Conservation (phyloP, 2,329 filamentous ascomycete genomes). For the Fusarium gaditjirri region DNA sequence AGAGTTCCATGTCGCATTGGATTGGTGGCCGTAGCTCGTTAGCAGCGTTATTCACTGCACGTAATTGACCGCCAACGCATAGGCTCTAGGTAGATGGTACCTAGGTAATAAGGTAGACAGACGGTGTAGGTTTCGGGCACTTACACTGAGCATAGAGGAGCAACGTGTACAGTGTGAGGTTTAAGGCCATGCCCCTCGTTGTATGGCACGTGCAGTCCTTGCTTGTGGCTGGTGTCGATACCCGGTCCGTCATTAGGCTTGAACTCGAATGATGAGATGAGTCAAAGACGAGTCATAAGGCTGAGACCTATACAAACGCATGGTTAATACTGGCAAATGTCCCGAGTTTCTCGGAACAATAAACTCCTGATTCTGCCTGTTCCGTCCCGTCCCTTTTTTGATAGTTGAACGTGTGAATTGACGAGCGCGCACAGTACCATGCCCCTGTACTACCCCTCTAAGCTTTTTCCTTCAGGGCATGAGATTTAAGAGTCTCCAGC, state of each 20-base stretch:
- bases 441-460: constrained; percentile 41
- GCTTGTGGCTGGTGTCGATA: constrained; percentile 14
- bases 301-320: neutral
- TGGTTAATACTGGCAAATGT: neutral
- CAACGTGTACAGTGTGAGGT: constrained; percentile 39
- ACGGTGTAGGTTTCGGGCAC: neutral
- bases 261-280: neutral
- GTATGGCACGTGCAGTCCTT: constrained; percentile 30
- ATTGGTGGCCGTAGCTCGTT: constrained; percentile 21
- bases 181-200: constrained; percentile 17
- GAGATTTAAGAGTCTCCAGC: neutral
- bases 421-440: constrained; percentile 7
- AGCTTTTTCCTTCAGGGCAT: constrained; percentile 21
- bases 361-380: constrained; percentile 7
- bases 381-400: neutral
- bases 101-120: neutral
- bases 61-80: constrained; percentile 28
- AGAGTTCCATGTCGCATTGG: constrained; percentile 23
- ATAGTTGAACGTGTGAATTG: constrained; percentile 1
- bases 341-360: too few species aligned
- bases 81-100: too few species aligned
- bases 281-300: constrained; percentile 1
- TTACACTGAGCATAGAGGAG: constrained; percentile 27
- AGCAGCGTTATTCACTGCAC: constrained; percentile 29
- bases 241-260: constrained; percentile 22